These are phyloP conservation scores for Trichoderma hamatum DNA, from an alignment of 2,329 filamentous ascomycete species.

Conservation along the genomic window DNA sequence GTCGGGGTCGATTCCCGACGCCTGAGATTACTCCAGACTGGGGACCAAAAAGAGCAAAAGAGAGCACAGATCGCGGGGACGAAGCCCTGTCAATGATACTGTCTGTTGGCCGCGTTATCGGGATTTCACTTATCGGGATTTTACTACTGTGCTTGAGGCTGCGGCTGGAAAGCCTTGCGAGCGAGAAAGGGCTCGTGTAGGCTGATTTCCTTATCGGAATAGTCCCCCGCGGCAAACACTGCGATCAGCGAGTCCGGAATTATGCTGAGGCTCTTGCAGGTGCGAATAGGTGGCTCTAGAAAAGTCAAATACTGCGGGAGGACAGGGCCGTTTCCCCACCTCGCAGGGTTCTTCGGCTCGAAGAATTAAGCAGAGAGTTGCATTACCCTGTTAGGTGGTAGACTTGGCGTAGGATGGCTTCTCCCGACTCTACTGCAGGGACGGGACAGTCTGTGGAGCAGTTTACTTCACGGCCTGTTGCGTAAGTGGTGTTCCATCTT, in stretches of 20 bases:
- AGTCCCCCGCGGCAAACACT: not conserved
- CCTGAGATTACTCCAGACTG: not conserved
- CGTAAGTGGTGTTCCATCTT: constrained; percentile 31
- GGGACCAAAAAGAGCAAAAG: not conserved
- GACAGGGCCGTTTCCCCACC: constrained; percentile 7
- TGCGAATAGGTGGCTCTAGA: not conserved
- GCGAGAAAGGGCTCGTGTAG: not conserved
- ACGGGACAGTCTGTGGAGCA: constrained; percentile 26
- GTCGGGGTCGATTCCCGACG: constrained; percentile 29
- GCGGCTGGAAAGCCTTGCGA: not conserved
- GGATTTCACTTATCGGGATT: not conserved
- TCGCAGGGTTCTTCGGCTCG: not conserved
- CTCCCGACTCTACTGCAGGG: not conserved
- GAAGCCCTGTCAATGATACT: not conserved
- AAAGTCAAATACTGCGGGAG: constrained; percentile 7
- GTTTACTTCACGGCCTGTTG: constrained; percentile 34
- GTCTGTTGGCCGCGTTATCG: not conserved
- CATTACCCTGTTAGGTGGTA: not conserved
- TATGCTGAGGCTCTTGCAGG: constrained; percentile 13
- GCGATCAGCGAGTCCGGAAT: not conserved
- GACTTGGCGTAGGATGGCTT: constrained; percentile 10
- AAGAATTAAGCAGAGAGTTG: not conserved
- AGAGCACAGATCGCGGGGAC: not conserved
- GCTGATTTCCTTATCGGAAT: constrained; percentile 5
- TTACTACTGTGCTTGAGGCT: not conserved